phyloP scores from a whole-genome alignment of 1,284 basidiomycete genomes.

The Puccinia novopanici region DNA sequence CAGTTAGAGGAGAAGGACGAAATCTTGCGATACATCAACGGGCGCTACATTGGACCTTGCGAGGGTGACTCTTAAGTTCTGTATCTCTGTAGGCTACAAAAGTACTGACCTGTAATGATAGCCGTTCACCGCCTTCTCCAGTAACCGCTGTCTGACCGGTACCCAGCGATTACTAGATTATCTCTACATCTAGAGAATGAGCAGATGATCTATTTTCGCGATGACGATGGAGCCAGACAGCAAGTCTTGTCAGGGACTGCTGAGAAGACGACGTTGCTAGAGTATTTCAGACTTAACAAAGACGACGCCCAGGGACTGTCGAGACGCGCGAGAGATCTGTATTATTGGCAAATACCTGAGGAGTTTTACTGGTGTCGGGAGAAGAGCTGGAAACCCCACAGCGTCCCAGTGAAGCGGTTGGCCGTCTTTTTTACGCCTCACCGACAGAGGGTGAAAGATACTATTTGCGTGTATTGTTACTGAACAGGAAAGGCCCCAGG shows the following conservation, averaged over 20 bases:
- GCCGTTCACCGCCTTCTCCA: constrained; percentile 60
- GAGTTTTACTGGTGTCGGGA: constrained; percentile 2
- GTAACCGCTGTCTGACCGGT: constrained; percentile 57
- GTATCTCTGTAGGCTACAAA: background rate
- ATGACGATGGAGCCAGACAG: background rate
- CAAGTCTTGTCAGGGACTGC: background rate
- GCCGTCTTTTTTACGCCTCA: background rate
- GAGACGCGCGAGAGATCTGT: background rate
- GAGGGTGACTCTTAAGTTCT: background rate
- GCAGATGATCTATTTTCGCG: background rate
- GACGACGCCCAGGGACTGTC: background rate
- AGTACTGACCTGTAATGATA: constrained; percentile 51
- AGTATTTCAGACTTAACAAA: background rate
- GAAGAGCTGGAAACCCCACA: background rate
- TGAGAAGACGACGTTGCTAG: background rate
- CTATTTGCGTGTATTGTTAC: background rate
- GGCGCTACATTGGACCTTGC: background rate
- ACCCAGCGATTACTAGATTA: background rate
- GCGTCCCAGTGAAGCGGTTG: background rate
- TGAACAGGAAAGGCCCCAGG: background rate
- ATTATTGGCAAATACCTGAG: constrained; percentile 11
- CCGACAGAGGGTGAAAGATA: constrained; percentile 2
- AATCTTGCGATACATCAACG: background rate
- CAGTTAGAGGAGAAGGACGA: background rate
- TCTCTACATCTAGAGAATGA: too few species aligned